Conservation (phyloP, 257 asterid species). For the Asclepias syriaca region DNA sequence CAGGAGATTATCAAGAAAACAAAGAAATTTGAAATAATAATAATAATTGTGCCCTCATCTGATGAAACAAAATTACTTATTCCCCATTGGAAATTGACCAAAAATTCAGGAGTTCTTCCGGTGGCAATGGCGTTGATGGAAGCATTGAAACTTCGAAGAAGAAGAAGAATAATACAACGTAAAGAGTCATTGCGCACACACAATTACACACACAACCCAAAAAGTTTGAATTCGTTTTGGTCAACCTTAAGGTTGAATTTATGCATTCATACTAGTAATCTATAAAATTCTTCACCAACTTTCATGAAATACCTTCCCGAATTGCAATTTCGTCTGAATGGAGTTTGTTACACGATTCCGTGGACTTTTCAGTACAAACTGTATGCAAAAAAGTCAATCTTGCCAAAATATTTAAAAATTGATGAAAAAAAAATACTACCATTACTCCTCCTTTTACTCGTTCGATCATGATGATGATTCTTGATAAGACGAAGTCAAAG, state of each 20-base stretch:
- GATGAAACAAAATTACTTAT: not conserved
- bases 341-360: not conserved
- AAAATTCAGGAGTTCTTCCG: not conserved
- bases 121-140: not conserved
- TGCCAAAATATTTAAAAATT: not conserved
- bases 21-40: not conserved
- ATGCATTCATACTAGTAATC: not conserved
- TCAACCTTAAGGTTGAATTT: slow-evolving; percentile 4
- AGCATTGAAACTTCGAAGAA: slow-evolving; percentile 3
- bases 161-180: slow-evolving; percentile 1
- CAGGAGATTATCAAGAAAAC: not conserved
- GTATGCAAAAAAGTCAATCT: not conserved
- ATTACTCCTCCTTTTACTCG: not conserved
- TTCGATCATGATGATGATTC: not conserved
- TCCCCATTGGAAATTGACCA: not conserved
- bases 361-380: not conserved
- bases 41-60: not conserved
- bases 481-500: slow-evolving; percentile 14
- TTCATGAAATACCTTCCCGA: not conserved
- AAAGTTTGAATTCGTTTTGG: not conserved
- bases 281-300: not conserved
- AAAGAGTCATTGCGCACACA: slow-evolving; percentile 5
- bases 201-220: not conserved
- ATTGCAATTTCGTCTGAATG: not conserved
- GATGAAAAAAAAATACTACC: not conserved